A percentile compares a stretch with the other conserved stretches of the same genome.
phyloP scores from a whole-genome alignment of 2,329 filamentous ascomycete genomes.

The Alternaria arbusti region DNA sequence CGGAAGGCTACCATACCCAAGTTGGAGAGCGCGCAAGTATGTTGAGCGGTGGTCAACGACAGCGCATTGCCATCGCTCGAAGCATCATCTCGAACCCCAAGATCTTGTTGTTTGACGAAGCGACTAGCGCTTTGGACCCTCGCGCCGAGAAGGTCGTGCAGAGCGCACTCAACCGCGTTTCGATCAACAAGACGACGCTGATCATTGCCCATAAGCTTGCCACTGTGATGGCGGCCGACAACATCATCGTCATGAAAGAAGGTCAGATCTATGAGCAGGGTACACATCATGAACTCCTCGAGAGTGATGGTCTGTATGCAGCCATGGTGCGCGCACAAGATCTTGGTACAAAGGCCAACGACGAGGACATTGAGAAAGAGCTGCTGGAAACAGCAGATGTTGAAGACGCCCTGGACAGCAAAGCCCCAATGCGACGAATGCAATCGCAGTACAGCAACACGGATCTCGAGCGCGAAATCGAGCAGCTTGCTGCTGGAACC shows the following conservation, averaged over 20 bases:
- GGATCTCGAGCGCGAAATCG: slow-evolving; percentile 5
- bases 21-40: not conserved
- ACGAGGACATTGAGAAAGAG: not conserved
- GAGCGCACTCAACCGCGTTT: slow-evolving; percentile 83
- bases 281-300: slow-evolving; percentile 46
- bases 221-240: slow-evolving; percentile 64
- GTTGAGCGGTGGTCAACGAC: slow-evolving; percentile 80
- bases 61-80: slow-evolving; percentile 91
- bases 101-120: slow-evolving; percentile 90
- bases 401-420: slow-evolving; percentile 2
- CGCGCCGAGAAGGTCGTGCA: slow-evolving; percentile 94
- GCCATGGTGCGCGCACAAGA: slow-evolving; percentile 16
- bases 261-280: slow-evolving; percentile 74
- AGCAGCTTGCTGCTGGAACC: slow-evolving; percentile 14
- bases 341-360: slow-evolving; percentile 29
- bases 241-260: slow-evolving; percentile 73
- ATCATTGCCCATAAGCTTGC: slow-evolving; percentile 92
- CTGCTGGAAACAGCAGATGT: slow-evolving; percentile 1
- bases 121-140: slow-evolving; percentile 89
- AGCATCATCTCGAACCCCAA: slow-evolving; percentile 90
- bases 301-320: slow-evolving; percentile 8
- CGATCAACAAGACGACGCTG: slow-evolving; percentile 86
- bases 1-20: not conserved
- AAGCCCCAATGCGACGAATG: slow-evolving; percentile 6
- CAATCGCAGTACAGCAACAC: slow-evolving; percentile 7